Percentiles rank a stretch among this genome's conserved stretches.
Evolutionary conservation across 768 basidiomycete genomes (phyloP).

Genomic region (Lactarius sanguifluus): DNA sequence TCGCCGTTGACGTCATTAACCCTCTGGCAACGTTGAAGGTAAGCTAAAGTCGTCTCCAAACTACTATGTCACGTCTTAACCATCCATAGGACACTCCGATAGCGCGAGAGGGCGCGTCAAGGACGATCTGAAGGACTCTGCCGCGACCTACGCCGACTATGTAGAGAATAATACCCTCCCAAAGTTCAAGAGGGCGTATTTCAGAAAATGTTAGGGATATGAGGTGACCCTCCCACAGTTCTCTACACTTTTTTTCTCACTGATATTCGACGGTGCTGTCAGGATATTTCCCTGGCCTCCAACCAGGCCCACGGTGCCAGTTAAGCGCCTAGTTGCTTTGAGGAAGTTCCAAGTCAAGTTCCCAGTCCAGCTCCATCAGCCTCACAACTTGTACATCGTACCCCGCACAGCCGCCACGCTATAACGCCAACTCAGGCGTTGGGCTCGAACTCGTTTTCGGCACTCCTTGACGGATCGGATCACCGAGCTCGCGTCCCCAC

Average conservation of each 20-base stretch:
- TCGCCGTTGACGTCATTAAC: constrained; percentile 70
- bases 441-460: no score
- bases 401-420: constrained; percentile 69
- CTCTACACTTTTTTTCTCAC: neutral
- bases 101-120: constrained; percentile 87
- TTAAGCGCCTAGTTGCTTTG: constrained; percentile 36
- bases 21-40: constrained; percentile 70
- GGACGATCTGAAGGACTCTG: constrained; percentile 83
- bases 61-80: neutral
- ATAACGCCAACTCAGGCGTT: no score
- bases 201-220: constrained; percentile 83
- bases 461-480: no score
- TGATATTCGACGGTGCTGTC: constrained; percentile 2
- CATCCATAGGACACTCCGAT: constrained; percentile 71
- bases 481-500: no score
- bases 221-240: constrained; percentile 51
- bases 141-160: constrained; percentile 75
- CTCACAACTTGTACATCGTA: constrained; percentile 55
- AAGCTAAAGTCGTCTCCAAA: constrained; percentile 11
- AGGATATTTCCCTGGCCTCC: constrained; percentile 69
- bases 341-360: constrained; percentile 37
- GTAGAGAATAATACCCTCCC: constrained; percentile 75
- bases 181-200: constrained; percentile 73
- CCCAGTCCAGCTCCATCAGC: constrained; percentile 47
- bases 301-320: constrained; percentile 38